Conservation (phyloP, 768 basidiomycete species). For the Mycena venus region DNA sequence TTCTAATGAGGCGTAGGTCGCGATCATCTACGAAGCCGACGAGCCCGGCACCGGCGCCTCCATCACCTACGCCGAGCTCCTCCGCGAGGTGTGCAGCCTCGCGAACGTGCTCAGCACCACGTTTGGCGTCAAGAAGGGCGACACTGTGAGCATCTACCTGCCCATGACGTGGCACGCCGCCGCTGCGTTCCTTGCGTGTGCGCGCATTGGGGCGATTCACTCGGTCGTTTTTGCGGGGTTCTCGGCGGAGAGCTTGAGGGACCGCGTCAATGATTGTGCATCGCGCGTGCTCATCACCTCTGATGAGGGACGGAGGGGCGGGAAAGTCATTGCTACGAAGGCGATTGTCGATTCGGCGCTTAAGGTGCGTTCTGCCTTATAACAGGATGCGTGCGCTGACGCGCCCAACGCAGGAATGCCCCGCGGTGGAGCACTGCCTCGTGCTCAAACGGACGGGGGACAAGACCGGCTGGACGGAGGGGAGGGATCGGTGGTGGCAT, state of each 20-base stretch:
- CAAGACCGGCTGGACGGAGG: slow-evolving; percentile 82
- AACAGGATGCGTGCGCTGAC: too few species aligned
- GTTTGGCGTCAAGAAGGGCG: slow-evolving; percentile 94
- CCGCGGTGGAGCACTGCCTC: slow-evolving; percentile 89
- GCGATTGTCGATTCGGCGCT: slow-evolving; percentile 94
- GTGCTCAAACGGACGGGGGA: slow-evolving; percentile 92
- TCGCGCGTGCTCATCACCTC: slow-evolving; percentile 94
- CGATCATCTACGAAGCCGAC: slow-evolving; percentile 99
- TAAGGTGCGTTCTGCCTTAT: too few species aligned
- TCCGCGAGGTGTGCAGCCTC: slow-evolving; percentile 88
- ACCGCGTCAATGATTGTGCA: slow-evolving; percentile 91
- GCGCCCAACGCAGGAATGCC: too few species aligned
- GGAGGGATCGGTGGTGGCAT: slow-evolving; percentile 97
- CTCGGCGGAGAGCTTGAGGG: slow-evolving; percentile 93
- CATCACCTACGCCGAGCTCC: slow-evolving; percentile 86
- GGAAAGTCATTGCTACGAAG: slow-evolving; percentile 95
- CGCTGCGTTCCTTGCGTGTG: slow-evolving; percentile 97
- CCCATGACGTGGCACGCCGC: slow-evolving; percentile 97
- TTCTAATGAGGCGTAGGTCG: slow-evolving; percentile 65
- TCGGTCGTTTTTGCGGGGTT: slow-evolving; percentile 99
- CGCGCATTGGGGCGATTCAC: slow-evolving; percentile 96
- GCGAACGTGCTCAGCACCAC: slow-evolving; percentile 90
- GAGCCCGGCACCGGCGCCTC: slow-evolving; percentile 86
- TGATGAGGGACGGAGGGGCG: slow-evolving; percentile 94
- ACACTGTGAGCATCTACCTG: slow-evolving; percentile 92